Evolutionary conservation across 345 rosid species (phyloP), one percentile per base, ranked within the genome.

Genomic region (Angophora floribunda): DNA sequence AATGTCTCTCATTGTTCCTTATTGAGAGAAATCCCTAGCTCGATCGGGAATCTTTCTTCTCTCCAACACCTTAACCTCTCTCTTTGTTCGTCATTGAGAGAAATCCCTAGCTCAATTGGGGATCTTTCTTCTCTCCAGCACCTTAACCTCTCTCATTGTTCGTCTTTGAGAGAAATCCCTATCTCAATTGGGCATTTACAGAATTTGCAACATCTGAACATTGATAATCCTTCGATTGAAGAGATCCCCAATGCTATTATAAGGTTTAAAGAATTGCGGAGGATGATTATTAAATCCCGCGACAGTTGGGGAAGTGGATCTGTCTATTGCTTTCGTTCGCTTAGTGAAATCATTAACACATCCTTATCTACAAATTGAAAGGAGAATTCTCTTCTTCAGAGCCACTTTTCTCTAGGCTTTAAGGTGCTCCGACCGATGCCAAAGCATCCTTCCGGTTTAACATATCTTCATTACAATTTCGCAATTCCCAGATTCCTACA

Each of bases 401-500:
- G 19, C 57, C 57, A 16, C 0, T 0, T 52, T 52, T 52, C 55
- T 9, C 12, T 6, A 30, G 1, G 1, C 17, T 63, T 30, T 63
- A 6, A 13, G 19, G 0, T 13, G 19, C 75, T 65, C 2, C 41
- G 5, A 14, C 13, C 3, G 19, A 0, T 63, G 75, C 19, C 19
- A n/a, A 7, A n/a, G 19, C 75, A 6, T n/a, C 41, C 36, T n/a
- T 63, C 1, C 0, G 9, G 75, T 15, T 63, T 63, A n/a, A 63
- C 41, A 1, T 13, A n/a, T n/a, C 9, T 63, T 14, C 4, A 7
- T 0, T 3, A 6, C 9, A 17, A 52, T n/a, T 14, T n/a, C 3
- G 1, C 4, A 7, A 14, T 3, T n/a, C 41, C 17, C 75, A 13
- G 4, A 15, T 63, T n/a, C 2, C 75, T 7, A 9, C 41, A 63